Conservation (phyloP, 352 stramenopile genomes). For the Phytopythium cucurbitacearum region DNA sequence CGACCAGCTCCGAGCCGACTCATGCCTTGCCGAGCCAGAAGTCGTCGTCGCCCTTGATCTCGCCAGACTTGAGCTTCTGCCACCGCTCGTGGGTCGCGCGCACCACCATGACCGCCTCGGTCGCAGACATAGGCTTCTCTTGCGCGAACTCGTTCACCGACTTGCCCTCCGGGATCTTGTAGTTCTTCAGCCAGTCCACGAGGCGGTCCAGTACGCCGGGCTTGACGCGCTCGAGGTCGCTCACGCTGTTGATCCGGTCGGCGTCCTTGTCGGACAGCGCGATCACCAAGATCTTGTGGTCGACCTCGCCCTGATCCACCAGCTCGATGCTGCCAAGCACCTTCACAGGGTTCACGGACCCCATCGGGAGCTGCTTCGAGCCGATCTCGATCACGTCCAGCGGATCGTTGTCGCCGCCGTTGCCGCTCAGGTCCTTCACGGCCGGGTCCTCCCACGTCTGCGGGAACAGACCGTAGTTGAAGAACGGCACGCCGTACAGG, state of each 20-base stretch:
- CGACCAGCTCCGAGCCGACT: not conserved
- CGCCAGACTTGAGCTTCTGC: conserved; percentile 59
- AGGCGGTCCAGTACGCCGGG: conserved; percentile 88
- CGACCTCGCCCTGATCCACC: conserved; percentile 98
- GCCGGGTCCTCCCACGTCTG: conserved; percentile 99
- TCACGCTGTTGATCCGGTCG: conserved; percentile 77
- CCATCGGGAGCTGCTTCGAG: conserved; percentile 88
- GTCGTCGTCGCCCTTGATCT: conserved; percentile 57
- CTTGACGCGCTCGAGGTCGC: conserved; percentile 90
- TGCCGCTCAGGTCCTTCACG: conserved; percentile 75
- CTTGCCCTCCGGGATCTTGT: conserved; percentile 99
- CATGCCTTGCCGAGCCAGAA: conserved; percentile 41
- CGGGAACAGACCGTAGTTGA: conserved; percentile 98
- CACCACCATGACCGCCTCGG: conserved; percentile 64
- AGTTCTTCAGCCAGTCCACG: conserved; percentile 96
- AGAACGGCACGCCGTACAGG: conserved; percentile 96
- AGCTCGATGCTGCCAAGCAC: conserved; percentile 97
- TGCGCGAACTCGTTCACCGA: conserved; percentile 91
- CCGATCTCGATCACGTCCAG: conserved; percentile 99
- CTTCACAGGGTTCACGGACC: conserved; percentile 94
- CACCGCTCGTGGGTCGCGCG: conserved; percentile 63
- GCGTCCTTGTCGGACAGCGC: conserved; percentile 87
- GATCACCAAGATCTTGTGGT: conserved; percentile 98
- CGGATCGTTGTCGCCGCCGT: conserved; percentile 98
- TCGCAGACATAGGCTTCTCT: conserved; percentile 42